phyloP scores from a whole-genome alignment of 2,329 filamentous ascomycete species.

The Xylariaceae sp. region DNA sequence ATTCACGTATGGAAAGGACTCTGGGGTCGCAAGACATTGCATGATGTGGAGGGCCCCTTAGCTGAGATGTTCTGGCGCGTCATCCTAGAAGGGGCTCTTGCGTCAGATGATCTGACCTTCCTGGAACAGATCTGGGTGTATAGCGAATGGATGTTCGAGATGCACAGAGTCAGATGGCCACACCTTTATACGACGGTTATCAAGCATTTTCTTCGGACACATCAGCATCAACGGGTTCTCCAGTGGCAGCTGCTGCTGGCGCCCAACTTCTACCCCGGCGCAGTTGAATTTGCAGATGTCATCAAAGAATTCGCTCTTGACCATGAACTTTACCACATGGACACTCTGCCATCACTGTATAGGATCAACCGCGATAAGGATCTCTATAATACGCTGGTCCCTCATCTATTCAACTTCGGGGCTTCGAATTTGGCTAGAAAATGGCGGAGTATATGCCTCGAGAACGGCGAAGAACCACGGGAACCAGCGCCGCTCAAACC shows the following conservation, averaged over 20 bases:
- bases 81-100: slow-evolving; percentile 33
- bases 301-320: slow-evolving; percentile 39
- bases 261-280: slow-evolving; percentile 39
- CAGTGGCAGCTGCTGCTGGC: slow-evolving; percentile 46
- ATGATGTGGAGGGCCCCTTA: slow-evolving; percentile 25
- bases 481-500: slow-evolving; percentile 37
- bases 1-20: slow-evolving; percentile 29
- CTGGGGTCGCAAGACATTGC: slow-evolving; percentile 32
- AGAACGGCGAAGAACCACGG: slow-evolving; percentile 39
- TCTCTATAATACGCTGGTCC: slow-evolving; percentile 49
- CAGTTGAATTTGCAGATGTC: slow-evolving; percentile 39
- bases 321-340: slow-evolving; percentile 34
- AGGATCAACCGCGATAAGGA: slow-evolving; percentile 37
- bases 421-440: slow-evolving; percentile 38
- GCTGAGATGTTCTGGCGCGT: slow-evolving; percentile 29
- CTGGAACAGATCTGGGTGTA: slow-evolving; percentile 36
- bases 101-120: slow-evolving; percentile 28
- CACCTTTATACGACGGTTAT: slow-evolving; percentile 46
- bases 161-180: slow-evolving; percentile 43
- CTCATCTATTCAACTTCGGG: slow-evolving; percentile 45
- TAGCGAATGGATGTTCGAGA: slow-evolving; percentile 39
- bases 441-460: slow-evolving; percentile 45
- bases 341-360: slow-evolving; percentile 43
- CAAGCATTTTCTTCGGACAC: slow-evolving; percentile 38
- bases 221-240: slow-evolving; percentile 36